Evolutionary conservation across 352 stramenopile species (phyloP).

Genomic region (Pythium volutum): DNA sequence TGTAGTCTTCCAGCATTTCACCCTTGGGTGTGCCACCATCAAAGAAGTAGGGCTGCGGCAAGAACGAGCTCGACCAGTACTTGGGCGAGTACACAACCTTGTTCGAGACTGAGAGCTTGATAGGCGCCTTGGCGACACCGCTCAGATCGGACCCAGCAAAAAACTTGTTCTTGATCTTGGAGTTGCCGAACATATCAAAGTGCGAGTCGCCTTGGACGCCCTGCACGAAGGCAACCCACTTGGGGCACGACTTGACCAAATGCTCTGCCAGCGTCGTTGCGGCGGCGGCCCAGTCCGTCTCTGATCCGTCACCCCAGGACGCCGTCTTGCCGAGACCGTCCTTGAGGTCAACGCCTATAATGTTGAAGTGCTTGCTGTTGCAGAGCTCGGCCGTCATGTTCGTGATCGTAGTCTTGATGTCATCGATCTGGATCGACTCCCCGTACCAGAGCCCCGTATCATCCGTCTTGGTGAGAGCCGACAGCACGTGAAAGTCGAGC

Average conservation of each 20-base stretch:
- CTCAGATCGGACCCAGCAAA: slow-evolving; percentile 64
- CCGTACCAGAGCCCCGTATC: slow-evolving; percentile 72
- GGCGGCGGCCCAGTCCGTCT: slow-evolving; percentile 73
- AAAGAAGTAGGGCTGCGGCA: slow-evolving; percentile 70
- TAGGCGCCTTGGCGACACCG: slow-evolving; percentile 40
- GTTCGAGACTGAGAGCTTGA: slow-evolving; percentile 52
- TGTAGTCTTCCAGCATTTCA: slow-evolving; percentile 60
- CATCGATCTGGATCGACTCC: slow-evolving; percentile 60
- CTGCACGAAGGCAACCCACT: slow-evolving; percentile 79
- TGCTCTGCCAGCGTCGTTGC: slow-evolving; percentile 68
- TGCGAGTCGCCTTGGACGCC: slow-evolving; percentile 66
- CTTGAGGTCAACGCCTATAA: slow-evolving; percentile 85
- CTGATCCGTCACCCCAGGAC: slow-evolving; percentile 71
- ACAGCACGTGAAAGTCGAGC: slow-evolving; percentile 78
- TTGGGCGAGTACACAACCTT: slow-evolving; percentile 84
- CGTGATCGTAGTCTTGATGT: slow-evolving; percentile 80
- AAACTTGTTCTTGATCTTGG: slow-evolving; percentile 67
- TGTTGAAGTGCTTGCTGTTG: slow-evolving; percentile 80
- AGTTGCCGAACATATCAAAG: slow-evolving; percentile 58
- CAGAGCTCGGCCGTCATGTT: slow-evolving; percentile 68
- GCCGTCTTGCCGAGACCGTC: slow-evolving; percentile 55
- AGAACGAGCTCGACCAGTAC: slow-evolving; percentile 69
- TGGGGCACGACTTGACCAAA: slow-evolving; percentile 58
- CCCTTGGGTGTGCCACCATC: slow-evolving; percentile 40
- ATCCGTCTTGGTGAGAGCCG: slow-evolving; percentile 30